These are phyloP conservation scores for Lepiota subincarnata DNA, from an alignment of 768 basidiomycete species.

Conservation along the genomic window DNA sequence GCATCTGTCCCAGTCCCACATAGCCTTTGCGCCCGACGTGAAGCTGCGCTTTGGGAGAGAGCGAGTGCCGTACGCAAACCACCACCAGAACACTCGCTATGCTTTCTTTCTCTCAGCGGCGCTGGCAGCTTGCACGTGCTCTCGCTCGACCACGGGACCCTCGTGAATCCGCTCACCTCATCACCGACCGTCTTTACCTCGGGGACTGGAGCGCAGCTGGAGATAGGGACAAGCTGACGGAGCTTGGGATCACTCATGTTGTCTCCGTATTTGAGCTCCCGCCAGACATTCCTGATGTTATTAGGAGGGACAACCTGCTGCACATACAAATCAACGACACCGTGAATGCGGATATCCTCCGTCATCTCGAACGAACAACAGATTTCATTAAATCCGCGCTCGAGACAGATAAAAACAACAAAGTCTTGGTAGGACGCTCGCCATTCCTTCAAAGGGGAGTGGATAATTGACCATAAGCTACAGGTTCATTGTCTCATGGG, in stretches of 20 bases:
- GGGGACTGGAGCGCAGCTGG: slow-evolving; percentile 58
- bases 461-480: neutral
- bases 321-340: slow-evolving; percentile 41
- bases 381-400: slow-evolving; percentile 31
- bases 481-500: slow-evolving; percentile 80
- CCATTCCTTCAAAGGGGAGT: neutral
- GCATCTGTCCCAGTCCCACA: neutral
- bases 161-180: slow-evolving; percentile 30
- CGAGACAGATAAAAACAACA: slow-evolving; percentile 30
- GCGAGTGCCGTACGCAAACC: neutral
- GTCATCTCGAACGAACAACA: slow-evolving; percentile 32
- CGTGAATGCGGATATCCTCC: slow-evolving; percentile 26
- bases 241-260: slow-evolving; percentile 70
- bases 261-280: slow-evolving; percentile 57
- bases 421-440: slow-evolving; percentile 30
- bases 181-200: slow-evolving; percentile 53
- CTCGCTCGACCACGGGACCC: slow-evolving; percentile 2
- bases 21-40: neutral
- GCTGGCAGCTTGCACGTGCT: slow-evolving; percentile 23
- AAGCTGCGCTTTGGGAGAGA: neutral
- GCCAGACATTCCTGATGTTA: slow-evolving; percentile 40
- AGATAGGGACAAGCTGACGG: slow-evolving; percentile 39
- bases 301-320: slow-evolving; percentile 39
- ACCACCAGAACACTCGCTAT: slow-evolving; percentile 16
- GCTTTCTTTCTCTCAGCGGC: slow-evolving; percentile 31